Base-by-base conservation (phyloP, 2,329 filamentous ascomycete genomes). In the Pseudogymnoascus sp. region DNA sequence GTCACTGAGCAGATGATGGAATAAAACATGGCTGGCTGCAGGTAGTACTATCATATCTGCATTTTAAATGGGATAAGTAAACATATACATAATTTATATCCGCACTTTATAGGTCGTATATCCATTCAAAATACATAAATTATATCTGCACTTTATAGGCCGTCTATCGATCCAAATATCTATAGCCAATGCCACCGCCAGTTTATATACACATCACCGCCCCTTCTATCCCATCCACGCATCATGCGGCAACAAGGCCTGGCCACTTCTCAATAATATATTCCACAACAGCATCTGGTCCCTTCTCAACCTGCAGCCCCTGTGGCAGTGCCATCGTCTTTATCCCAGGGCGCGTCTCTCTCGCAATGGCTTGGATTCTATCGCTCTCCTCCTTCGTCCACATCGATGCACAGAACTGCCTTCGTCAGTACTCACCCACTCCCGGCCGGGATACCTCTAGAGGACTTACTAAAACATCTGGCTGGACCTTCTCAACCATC, bases 401-500 rank as follows among this genome's bases (percentile, higher is more conserved):
- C 76, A 77, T 78, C n/a, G 75, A 86, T 2, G 85, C 84, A 59
- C 79, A 83, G 74, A 85, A 86, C 81, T 85, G 58, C 3, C 30
- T 15, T 25, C 22, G 8, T 50, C n/a, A 50, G 41, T 15, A 28
- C 22, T 47, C 18, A 9, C 41, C 11, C 41, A 50, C 2, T 28
- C 22, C 8, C 5, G 28, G 12, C 14, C 3, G 12, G 7, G 1
- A 4, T n/a, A 28, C 8, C 7, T 5, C 14, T 1, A 4, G 8
- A 7, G 9, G 1, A 64, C 76, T 58, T 76, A 84, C 82, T 68
- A 85, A 70, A 39, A 85, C 68, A 65, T 85, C 77, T 1, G 82
- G 82, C 67, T 79, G 74, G 57, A 77, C 67, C 63, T 79, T 74
- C 64, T 74, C 76, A 15, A 85, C 82, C 62, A 79, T 81, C 8